Percentiles rank a stretch among this genome's conserved stretches.
Conservation (phyloP, 2,329 filamentous ascomycete species). For the Penicillium carneum region DNA sequence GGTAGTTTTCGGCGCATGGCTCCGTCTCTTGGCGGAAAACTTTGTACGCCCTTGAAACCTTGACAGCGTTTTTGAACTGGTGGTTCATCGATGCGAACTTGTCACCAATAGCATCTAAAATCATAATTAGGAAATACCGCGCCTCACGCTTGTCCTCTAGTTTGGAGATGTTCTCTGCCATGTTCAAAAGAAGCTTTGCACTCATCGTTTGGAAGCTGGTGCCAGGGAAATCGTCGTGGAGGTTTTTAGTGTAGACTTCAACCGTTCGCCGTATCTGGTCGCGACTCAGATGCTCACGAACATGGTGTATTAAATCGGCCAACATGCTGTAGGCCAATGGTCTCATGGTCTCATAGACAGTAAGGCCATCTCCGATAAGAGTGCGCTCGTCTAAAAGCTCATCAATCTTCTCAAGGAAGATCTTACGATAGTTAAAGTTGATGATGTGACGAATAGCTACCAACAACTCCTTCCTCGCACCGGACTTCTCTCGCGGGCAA, state of each 20-base stretch:
- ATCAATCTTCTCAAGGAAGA: slow-evolving; percentile 93
- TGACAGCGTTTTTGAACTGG: slow-evolving; percentile 92
- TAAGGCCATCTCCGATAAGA: slow-evolving; percentile 91
- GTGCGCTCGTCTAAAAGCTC: slow-evolving; percentile 93
- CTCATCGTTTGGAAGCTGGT: slow-evolving; percentile 99
- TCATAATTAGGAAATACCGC: slow-evolving; percentile 94
- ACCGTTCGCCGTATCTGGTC: slow-evolving; percentile 95
- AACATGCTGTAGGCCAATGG: slow-evolving; percentile 98
- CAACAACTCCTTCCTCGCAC: slow-evolving; percentile 89
- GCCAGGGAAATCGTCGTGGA: slow-evolving; percentile 93
- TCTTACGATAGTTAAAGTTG: slow-evolving; percentile 96
- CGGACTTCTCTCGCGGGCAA: slow-evolving; percentile 91
- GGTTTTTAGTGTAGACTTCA: slow-evolving; percentile 93
- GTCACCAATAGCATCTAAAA: slow-evolving; percentile 94
- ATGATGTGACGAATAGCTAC: slow-evolving; percentile 98
- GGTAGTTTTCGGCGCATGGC: slow-evolving; percentile 75
- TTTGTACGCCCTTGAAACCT: slow-evolving; percentile 86
- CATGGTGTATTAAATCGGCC: slow-evolving; percentile 95
- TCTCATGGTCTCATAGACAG: slow-evolving; percentile 94
- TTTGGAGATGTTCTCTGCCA: slow-evolving; percentile 97
- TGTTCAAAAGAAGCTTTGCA: slow-evolving; percentile 92
- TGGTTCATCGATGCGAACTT: slow-evolving; percentile 98
- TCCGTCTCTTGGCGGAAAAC: slow-evolving; percentile 73
- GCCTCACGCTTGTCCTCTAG: slow-evolving; percentile 92
- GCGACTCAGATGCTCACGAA: slow-evolving; percentile 84